Conservation (phyloP, 805 yeast genomes). For the Saccharomycopsis sp. region DNA sequence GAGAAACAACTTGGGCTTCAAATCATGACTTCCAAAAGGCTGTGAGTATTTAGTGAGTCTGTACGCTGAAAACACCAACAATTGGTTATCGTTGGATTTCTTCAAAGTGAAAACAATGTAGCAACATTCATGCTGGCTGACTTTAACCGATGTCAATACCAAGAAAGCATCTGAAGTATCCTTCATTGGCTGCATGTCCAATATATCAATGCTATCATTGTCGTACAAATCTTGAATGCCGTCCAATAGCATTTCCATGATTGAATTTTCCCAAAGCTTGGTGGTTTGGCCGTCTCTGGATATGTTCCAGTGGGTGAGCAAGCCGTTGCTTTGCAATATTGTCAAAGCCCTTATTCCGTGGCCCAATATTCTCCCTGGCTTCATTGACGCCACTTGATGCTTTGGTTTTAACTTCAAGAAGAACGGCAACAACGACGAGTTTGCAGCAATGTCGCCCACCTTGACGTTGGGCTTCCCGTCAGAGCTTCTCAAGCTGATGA, state of each 20-base stretch:
- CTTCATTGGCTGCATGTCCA: constrained; percentile 20
- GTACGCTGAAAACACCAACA: constrained; percentile 55
- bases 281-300: constrained; percentile 37
- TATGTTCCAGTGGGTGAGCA: constrained; percentile 40
- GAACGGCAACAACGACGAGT: constrained; percentile 29
- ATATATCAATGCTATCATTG: constrained; percentile 27
- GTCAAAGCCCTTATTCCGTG: constrained; percentile 40
- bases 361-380: constrained; percentile 42
- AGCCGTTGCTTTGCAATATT: constrained; percentile 36
- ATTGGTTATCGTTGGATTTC: constrained; percentile 41
- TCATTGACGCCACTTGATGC: constrained; percentile 47
- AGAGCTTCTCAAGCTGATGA: constrained; percentile 56
- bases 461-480: constrained; percentile 48
- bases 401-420: constrained; percentile 22
- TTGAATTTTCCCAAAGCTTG: constrained; percentile 30
- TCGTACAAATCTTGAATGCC: constrained; percentile 41
- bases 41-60: constrained; percentile 43
- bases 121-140: constrained; percentile 27
- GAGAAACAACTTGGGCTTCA: constrained; percentile 42
- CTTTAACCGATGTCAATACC: constrained; percentile 39
- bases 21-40: constrained; percentile 23
- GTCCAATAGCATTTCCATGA: constrained; percentile 31
- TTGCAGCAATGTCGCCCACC: constrained; percentile 23
- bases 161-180: constrained; percentile 36
- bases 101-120: constrained; percentile 48